phyloP scores from a whole-genome alignment of 1,284 basidiomycete species.

The Grifola frondosa region DNA sequence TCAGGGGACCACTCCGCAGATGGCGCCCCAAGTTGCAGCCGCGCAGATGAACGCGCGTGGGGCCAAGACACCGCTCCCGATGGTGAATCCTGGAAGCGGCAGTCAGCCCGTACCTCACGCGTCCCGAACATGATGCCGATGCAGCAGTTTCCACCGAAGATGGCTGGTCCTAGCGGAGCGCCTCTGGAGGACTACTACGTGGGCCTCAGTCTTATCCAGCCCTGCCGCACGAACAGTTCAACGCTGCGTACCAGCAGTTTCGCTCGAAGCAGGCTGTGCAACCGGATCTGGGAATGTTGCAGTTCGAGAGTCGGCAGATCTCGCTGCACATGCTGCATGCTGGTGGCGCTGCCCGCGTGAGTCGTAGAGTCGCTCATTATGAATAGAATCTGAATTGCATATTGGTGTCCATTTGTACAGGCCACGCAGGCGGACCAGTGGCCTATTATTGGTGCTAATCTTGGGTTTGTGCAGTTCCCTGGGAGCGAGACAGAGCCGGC shows the following conservation, averaged over 20 bases:
- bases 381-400: too few species aligned
- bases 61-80: slow-evolving; percentile 14
- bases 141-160: slow-evolving; percentile 2
- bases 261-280: slow-evolving; percentile 40
- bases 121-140: slow-evolving; percentile 12
- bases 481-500: slow-evolving; percentile 54
- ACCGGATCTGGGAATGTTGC: slow-evolving; percentile 40
- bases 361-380: slow-evolving; percentile 24
- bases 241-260: slow-evolving; percentile 47
- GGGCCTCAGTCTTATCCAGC: too few species aligned
- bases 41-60: slow-evolving; percentile 14
- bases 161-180: too few species aligned
- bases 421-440: slow-evolving; percentile 58
- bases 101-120: slow-evolving; percentile 7
- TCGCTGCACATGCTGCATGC: slow-evolving; percentile 58
- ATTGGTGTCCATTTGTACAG: slow-evolving; percentile 34
- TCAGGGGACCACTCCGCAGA: slow-evolving; percentile 19
- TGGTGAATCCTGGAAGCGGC: slow-evolving; percentile 4
- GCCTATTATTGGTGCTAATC: slow-evolving; percentile 60
- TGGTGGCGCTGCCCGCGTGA: slow-evolving; percentile 51
- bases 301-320: slow-evolving; percentile 50
- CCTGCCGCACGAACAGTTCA: slow-evolving; percentile 48
- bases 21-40: slow-evolving; percentile 13
- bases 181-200: too few species aligned
- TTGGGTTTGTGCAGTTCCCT: slow-evolving; percentile 64